These are phyloP conservation scores for Meyerozyma sp. DNA, from an alignment of 1,139 yeast species.

Conservation along the genomic window DNA sequence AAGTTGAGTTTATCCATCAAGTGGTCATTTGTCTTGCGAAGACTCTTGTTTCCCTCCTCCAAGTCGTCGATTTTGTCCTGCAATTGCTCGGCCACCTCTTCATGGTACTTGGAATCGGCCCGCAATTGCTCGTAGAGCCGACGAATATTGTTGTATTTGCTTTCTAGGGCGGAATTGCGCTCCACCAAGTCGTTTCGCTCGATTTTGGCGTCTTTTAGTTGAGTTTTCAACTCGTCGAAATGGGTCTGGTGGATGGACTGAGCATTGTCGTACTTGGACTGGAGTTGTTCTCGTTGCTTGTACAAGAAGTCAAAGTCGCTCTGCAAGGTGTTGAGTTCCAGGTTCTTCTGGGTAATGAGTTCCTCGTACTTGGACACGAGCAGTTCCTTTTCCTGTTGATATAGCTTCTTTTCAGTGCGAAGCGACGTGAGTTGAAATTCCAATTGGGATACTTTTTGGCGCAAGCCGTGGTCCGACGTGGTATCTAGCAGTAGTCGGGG, in stretches of 20 bases:
- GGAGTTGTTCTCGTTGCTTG: slow-evolving; percentile 51
- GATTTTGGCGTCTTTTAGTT: slow-evolving; percentile 13
- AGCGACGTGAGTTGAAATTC: slow-evolving; percentile 26
- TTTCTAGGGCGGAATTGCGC: slow-evolving; percentile 16
- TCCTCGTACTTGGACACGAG: slow-evolving; percentile 24
- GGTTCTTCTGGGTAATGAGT: slow-evolving; percentile 25
- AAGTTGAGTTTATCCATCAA: slow-evolving; percentile 39
- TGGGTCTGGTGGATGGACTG: slow-evolving; percentile 38
- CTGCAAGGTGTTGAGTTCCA: slow-evolving; percentile 34
- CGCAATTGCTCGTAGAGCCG: slow-evolving; percentile 26
- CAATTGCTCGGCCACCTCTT: slow-evolving; percentile 25
- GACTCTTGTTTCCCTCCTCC: slow-evolving; percentile 16
- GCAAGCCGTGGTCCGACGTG: slow-evolving; percentile 11
- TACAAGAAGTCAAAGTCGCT: slow-evolving; percentile 54
- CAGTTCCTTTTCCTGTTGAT: slow-evolving; percentile 28
- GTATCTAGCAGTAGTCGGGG: slow-evolving; percentile 19
- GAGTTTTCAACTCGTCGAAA: slow-evolving; percentile 31
- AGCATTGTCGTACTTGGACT: slow-evolving; percentile 44
- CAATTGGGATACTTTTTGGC: slow-evolving; percentile 17
- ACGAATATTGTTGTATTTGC: slow-evolving; percentile 18
- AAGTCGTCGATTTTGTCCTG: slow-evolving; percentile 17
- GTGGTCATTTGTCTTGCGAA: slow-evolving; percentile 37
- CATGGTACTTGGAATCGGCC: slow-evolving; percentile 26
- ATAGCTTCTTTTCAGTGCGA: slow-evolving; percentile 28
- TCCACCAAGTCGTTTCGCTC: slow-evolving; percentile 13